These are phyloP conservation scores for Globisporangium spiculum DNA, from an alignment of 352 stramenopile genomes.

Conservation along the genomic window DNA sequence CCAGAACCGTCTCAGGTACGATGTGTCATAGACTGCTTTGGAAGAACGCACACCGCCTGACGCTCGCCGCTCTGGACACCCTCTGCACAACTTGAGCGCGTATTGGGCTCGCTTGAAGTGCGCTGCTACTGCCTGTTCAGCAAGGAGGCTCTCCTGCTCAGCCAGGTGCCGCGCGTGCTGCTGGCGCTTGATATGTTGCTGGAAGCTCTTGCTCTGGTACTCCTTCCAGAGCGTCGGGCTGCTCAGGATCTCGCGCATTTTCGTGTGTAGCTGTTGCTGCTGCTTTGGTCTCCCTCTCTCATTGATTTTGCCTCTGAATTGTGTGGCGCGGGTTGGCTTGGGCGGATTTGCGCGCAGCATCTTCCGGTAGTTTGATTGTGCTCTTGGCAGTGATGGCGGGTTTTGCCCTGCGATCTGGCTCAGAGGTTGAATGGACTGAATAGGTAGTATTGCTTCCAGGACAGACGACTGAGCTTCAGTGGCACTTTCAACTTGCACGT, in stretches of 20 bases:
- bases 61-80: background rate
- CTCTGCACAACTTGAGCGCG: constrained; percentile 1
- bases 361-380: constrained; percentile 5
- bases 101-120: constrained; percentile 23
- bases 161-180: constrained; percentile 28
- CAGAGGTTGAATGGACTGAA: too few relatives aligned
- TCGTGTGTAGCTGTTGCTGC: constrained; percentile 1
- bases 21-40: constrained; percentile 1
- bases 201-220: constrained; percentile 54
- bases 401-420: background rate
- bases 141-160: constrained; percentile 21
- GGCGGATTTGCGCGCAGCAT: constrained; percentile 9
- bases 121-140: constrained; percentile 24
- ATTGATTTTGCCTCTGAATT: background rate
- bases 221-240: constrained; percentile 33
- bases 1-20: constrained; percentile 34
- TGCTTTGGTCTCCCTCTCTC: background rate
- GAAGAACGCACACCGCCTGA: background rate
- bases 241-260: constrained; percentile 16
- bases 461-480: background rate
- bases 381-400: background rate
- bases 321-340: background rate
- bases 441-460: background rate
- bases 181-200: constrained; percentile 57
- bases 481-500: background rate